Conservation (phyloP, 2,329 filamentous ascomycete species). For the Neonectria coccinea region DNA sequence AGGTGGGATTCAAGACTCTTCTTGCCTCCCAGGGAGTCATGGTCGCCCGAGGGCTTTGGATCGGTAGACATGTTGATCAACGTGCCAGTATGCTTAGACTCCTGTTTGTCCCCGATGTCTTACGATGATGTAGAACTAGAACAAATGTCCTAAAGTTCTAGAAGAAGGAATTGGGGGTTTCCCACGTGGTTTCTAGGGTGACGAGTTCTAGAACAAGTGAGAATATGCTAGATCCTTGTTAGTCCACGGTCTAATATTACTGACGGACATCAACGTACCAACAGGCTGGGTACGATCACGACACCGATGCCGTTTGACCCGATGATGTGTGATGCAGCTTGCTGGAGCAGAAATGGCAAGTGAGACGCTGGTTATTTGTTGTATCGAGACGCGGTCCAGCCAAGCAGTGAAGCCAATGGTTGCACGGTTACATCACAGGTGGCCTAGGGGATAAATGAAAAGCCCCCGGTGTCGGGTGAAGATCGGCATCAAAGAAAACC, state of each 20-base stretch:
- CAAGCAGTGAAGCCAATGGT: background rate
- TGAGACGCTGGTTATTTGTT: background rate
- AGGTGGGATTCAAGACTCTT: slow-evolving; percentile 17
- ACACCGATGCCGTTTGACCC: background rate
- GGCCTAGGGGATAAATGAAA: background rate
- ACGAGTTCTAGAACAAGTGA: background rate
- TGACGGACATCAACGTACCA: too few relatives aligned
- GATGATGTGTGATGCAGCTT: background rate
- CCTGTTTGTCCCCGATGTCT: background rate
- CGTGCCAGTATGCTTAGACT: background rate
- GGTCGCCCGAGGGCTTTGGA: slow-evolving; percentile 6
- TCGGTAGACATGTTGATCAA: slow-evolving; percentile 8
- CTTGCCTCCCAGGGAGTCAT: slow-evolving; percentile 4
- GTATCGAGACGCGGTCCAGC: background rate
- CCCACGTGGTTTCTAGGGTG: background rate
- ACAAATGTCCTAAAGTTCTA: too few relatives aligned
- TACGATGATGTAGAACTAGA: background rate
- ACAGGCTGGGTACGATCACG: background rate
- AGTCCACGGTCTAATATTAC: too few relatives aligned
- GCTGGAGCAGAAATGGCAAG: background rate
- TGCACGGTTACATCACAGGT: background rate
- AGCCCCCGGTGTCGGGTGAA: background rate
- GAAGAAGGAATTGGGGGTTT: too few relatives aligned
- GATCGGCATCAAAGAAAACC: background rate
- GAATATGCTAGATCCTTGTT: background rate